Percentiles rank a stretch among this genome's conserved stretches.
Evolutionary conservation across 208 protist species (phyloP).

Genomic region (Angomonas deanei): DNA sequence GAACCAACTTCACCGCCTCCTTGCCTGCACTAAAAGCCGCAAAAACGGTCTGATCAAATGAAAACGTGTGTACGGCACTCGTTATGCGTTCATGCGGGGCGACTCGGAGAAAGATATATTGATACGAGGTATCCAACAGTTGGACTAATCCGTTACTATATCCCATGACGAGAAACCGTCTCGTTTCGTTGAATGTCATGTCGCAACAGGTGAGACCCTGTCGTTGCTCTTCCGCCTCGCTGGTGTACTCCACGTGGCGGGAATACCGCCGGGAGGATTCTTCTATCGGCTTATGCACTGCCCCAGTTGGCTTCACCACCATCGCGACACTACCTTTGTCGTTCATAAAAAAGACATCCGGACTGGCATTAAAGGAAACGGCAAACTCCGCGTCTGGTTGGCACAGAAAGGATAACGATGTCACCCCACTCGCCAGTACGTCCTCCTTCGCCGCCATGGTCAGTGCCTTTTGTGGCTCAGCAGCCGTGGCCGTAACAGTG

Average conservation of each 20-base stretch:
- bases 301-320: neutral
- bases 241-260: too few species aligned
- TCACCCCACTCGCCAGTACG: neutral
- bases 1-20: neutral
- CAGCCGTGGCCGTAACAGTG: neutral
- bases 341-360: neutral
- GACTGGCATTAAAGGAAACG: neutral
- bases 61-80: neutral
- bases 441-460: neutral
- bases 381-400: neutral
- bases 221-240: too few species aligned
- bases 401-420: neutral
- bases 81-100: slow-evolving; percentile 9
- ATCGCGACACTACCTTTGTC: slow-evolving; percentile 10
- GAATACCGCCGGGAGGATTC: too few species aligned
- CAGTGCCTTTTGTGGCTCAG: neutral
- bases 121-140: slow-evolving; percentile 61
- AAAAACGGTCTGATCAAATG: neutral
- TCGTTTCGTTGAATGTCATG: slow-evolving; percentile 11
- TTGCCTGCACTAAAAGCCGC: neutral
- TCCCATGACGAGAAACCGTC: slow-evolving; percentile 32
- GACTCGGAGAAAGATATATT: slow-evolving; percentile 54
- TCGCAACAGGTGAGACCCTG: slow-evolving; percentile 6
- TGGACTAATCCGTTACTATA: slow-evolving; percentile 74
- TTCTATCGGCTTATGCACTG: too few species aligned